Percentiles rank a stretch among this genome's conserved stretches.
phyloP scores from a whole-genome alignment of 176 grass and related monocot species.

The Juncus effusus region DNA sequence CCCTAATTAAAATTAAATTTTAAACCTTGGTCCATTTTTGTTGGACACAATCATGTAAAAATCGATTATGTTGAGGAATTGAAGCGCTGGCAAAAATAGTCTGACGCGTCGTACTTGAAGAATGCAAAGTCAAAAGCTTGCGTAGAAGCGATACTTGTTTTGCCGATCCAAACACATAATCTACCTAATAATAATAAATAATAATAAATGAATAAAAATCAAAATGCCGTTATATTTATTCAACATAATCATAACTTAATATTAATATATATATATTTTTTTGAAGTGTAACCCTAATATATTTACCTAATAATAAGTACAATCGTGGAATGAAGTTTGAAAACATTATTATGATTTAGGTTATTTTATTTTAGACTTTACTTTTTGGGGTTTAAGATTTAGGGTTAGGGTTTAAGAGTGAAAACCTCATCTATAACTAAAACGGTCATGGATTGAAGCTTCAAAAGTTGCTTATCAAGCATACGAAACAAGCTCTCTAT shows the following conservation, averaged over 20 bases:
- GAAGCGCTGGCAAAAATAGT: constrained; percentile 91
- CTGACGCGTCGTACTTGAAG: constrained; percentile 51
- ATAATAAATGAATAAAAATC: not conserved
- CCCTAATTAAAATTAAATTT: not conserved
- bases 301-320: too few species aligned
- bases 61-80: constrained; percentile 92
- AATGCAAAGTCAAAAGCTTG: constrained; percentile 79
- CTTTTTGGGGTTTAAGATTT: too few species aligned
- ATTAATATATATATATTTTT: too few species aligned
- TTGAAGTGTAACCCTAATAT: too few species aligned
- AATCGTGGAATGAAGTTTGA: too few species aligned
- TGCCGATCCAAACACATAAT: constrained; percentile 85
- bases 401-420: not conserved
- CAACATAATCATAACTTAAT: constrained; percentile 8
- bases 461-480: constrained; percentile 62
- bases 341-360: too few species aligned
- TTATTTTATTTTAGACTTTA: not conserved
- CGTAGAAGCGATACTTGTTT: constrained; percentile 77
- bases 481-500: constrained; percentile 83
- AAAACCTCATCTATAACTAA: constrained; percentile 83
- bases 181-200: constrained; percentile 42
- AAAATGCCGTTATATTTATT: constrained; percentile 3
- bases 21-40: constrained; percentile 95
- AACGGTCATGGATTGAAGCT: constrained; percentile 62
- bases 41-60: constrained; percentile 73